phyloP scores from a whole-genome alignment of 345 rosid genomes.

The Cardiospermum halicacabum region DNA sequence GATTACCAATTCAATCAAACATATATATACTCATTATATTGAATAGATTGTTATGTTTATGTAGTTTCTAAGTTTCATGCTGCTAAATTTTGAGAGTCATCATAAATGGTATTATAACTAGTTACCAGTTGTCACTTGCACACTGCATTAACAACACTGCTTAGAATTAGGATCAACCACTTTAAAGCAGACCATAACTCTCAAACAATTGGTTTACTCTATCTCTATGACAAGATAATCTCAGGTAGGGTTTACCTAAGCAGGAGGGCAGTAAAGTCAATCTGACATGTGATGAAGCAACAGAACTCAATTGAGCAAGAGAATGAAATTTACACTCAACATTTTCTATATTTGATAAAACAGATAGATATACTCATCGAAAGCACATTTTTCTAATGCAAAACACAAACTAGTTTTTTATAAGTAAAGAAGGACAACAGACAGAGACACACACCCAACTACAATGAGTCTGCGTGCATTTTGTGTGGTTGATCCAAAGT shows the following conservation, averaged over 20 bases:
- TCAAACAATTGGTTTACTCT: too few species aligned
- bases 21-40: neutral
- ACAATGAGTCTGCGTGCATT: neutral
- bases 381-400: neutral
- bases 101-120: too few species aligned
- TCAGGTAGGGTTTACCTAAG: too few species aligned
- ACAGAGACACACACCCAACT: neutral
- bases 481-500: slow-evolving; percentile 10
- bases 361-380: neutral
- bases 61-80: too few species aligned
- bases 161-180: too few species aligned
- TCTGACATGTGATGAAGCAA: neutral
- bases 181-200: too few species aligned
- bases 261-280: too few species aligned
- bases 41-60: neutral
- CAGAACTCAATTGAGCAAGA: neutral
- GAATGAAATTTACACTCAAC: neutral
- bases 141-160: too few species aligned
- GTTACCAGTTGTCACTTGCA: too few species aligned
- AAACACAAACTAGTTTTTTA: neutral
- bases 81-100: too few species aligned
- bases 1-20: neutral
- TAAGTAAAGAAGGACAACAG: neutral
- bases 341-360: neutral
- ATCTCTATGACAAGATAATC: neutral